Conservation (phyloP, 768 basidiomycete genomes). For the Amyloporia xantha region DNA sequence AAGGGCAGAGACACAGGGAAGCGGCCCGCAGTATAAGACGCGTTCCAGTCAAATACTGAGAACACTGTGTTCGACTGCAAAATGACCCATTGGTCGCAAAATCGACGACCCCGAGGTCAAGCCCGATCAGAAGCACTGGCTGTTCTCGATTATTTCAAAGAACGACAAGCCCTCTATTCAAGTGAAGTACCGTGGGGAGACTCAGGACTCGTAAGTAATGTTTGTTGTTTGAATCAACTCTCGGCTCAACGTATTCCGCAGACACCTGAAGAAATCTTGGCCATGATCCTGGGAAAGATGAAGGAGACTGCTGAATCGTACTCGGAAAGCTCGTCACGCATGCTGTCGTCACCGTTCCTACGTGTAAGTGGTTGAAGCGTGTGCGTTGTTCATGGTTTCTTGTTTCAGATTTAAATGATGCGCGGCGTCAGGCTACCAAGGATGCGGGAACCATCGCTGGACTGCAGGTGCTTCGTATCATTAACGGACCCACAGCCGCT, state of each 20-base stretch:
- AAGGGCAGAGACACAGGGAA: constrained; percentile 46
- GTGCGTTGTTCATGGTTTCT: constrained; percentile 8
- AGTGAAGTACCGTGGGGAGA: constrained; percentile 73
- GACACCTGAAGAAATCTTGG: constrained; percentile 92
- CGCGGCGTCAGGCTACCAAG: constrained; percentile 98
- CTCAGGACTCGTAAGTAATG: constrained; percentile 71
- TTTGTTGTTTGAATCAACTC: background rate
- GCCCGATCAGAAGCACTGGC: constrained; percentile 88
- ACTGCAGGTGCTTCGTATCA: constrained; percentile 91
- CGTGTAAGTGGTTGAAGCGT: constrained; percentile 44
- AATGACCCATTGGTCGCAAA: constrained; percentile 88
- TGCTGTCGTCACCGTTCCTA: constrained; percentile 97
- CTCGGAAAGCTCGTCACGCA: constrained; percentile 93
- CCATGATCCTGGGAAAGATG: constrained; percentile 97
- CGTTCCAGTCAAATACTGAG: constrained; percentile 81
- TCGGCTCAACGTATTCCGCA: constrained; percentile 28
- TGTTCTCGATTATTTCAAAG: constrained; percentile 77
- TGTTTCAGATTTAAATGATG: constrained; percentile 87
- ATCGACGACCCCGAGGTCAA: constrained; percentile 74
- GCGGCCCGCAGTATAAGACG: constrained; percentile 66
- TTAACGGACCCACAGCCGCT: constrained; percentile 96
- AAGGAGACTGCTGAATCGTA: constrained; percentile 99
- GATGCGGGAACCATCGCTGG: constrained; percentile 95
- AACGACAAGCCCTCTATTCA: constrained; percentile 73
- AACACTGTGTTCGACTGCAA: constrained; percentile 98